These are phyloP conservation scores for Melastoma candidum DNA, from an alignment of 441 rosid species.

Conservation along the genomic window DNA sequence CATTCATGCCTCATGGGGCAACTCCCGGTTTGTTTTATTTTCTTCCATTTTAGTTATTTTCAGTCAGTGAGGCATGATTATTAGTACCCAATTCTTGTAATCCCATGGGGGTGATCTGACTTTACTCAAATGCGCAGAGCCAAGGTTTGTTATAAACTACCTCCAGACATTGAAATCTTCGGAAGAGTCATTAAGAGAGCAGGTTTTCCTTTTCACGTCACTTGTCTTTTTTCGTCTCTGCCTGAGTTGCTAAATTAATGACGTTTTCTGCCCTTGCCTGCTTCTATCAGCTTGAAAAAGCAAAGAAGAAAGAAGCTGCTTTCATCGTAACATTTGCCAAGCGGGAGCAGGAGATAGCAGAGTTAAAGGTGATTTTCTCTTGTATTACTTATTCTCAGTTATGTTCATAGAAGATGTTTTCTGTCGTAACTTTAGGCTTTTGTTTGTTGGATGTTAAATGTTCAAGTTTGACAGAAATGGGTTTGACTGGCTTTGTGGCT, in stretches of 20 bases:
- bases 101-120: not conserved
- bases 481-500: too few relatives aligned
- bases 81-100: not conserved
- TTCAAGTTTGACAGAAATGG: too few relatives aligned
- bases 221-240: not conserved
- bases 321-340: slow-evolving; percentile 94
- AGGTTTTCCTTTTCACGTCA: slow-evolving; percentile 28
- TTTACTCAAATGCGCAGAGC: slow-evolving; percentile 41
- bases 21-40: slow-evolving; percentile 59
- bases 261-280: slow-evolving; percentile 18
- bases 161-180: slow-evolving; percentile 79
- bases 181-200: slow-evolving; percentile 80
- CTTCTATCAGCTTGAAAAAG: slow-evolving; percentile 69
- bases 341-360: slow-evolving; percentile 95
- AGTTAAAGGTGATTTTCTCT: slow-evolving; percentile 49
- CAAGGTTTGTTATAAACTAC: slow-evolving; percentile 56
- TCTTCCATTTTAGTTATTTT: slow-evolving; percentile 4
- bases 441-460: too few relatives aligned
- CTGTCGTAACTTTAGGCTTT: too few relatives aligned
- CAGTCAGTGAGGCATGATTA: slow-evolving; percentile 2
- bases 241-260: slow-evolving; percentile 2
- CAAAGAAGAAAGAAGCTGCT: slow-evolving; percentile 97
- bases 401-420: not conserved
- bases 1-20: slow-evolving; percentile 53
- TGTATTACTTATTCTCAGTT: slow-evolving; percentile 4